phyloP scores from a whole-genome alignment of 1,284 basidiomycete species.

The Rhizoctonia solani region DNA sequence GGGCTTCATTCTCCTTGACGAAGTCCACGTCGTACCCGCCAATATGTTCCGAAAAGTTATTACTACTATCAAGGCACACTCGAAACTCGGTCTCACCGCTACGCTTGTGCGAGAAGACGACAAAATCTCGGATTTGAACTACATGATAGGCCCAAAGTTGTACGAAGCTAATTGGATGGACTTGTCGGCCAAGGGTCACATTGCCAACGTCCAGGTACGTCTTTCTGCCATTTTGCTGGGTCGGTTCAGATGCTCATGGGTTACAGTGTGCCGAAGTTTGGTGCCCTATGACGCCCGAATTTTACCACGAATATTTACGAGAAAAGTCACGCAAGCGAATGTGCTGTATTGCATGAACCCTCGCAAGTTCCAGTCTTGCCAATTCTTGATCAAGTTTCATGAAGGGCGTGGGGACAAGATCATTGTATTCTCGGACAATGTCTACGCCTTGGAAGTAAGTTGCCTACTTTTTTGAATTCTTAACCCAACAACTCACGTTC shows the following conservation, averaged over 20 bases:
- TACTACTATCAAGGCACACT: constrained; percentile 96
- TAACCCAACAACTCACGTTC: neutral
- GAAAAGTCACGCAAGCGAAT: constrained; percentile 93
- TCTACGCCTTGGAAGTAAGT: constrained; percentile 90
- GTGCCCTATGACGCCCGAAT: constrained; percentile 99
- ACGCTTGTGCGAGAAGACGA: constrained; percentile 99
- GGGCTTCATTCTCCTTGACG: constrained; percentile 93
- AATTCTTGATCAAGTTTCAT: constrained; percentile 98
- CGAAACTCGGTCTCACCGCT: constrained; percentile 95
- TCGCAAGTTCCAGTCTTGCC: constrained; percentile 98
- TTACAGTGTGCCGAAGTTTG: constrained; percentile 95
- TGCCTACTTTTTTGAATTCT: neutral
- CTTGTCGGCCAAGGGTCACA: constrained; percentile 97
- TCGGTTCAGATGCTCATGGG: constrained; percentile 1
- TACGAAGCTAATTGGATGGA: constrained; percentile 99
- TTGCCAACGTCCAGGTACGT: constrained; percentile 94
- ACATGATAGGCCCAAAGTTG: constrained; percentile 98
- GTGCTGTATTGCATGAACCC: constrained; percentile 99
- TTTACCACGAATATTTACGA: constrained; percentile 96
- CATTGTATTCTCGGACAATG: constrained; percentile 99
- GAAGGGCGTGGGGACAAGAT: constrained; percentile 98
- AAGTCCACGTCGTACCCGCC: constrained; percentile 96
- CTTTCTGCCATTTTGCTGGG: constrained; percentile 11
- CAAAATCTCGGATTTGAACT: constrained; percentile 98
- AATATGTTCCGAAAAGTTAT: constrained; percentile 96